Percentiles rank a stretch among this genome's conserved stretches.
These are phyloP conservation scores for Byssothecium circinans DNA, from an alignment of 2,329 filamentous ascomycete genomes.

Conservation along the genomic window DNA sequence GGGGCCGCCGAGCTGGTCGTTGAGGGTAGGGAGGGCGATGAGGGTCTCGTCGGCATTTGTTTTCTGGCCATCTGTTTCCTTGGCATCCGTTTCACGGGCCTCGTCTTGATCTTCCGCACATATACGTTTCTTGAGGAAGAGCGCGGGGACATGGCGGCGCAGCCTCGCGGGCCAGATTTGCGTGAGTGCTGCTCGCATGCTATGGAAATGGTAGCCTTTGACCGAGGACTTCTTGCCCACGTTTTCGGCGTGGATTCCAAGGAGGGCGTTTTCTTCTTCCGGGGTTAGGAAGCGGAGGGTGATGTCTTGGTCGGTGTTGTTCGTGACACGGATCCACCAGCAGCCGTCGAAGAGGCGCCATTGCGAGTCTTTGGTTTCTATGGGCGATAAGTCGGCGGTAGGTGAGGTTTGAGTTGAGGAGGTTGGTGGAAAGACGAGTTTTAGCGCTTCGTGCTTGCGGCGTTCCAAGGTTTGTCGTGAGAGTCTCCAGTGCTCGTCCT, in stretches of 20 bases:
- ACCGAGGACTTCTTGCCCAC: background rate
- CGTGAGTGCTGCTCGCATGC: background rate
- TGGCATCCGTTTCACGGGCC: too few species aligned
- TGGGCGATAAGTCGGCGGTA: background rate
- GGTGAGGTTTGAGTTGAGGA: conserved; percentile 8
- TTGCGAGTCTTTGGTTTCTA: background rate
- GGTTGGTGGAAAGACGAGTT: conserved; percentile 15
- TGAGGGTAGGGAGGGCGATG: conserved; percentile 5
- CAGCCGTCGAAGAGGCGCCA: conserved; percentile 58
- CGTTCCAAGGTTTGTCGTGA: conserved; percentile 26
- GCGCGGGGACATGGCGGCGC: conserved; percentile 4
- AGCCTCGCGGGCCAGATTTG: conserved; percentile 2
- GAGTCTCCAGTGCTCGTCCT: conserved; percentile 30
- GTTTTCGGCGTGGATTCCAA: conserved; percentile 8
- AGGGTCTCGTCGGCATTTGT: background rate
- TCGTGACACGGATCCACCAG: conserved; percentile 57
- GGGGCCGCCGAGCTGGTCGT: background rate
- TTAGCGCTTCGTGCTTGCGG: conserved; percentile 1
- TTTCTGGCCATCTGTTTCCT: too few species aligned
- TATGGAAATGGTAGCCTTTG: background rate
- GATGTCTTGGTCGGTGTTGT: conserved; percentile 34
- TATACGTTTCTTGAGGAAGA: background rate
- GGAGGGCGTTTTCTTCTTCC: conserved; percentile 12
- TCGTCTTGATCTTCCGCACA: too few species aligned
- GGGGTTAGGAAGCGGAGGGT: conserved; percentile 41